These are phyloP conservation scores for Alternaria longipes DNA, from an alignment of 2,329 filamentous ascomycete genomes.

Conservation along the genomic window DNA sequence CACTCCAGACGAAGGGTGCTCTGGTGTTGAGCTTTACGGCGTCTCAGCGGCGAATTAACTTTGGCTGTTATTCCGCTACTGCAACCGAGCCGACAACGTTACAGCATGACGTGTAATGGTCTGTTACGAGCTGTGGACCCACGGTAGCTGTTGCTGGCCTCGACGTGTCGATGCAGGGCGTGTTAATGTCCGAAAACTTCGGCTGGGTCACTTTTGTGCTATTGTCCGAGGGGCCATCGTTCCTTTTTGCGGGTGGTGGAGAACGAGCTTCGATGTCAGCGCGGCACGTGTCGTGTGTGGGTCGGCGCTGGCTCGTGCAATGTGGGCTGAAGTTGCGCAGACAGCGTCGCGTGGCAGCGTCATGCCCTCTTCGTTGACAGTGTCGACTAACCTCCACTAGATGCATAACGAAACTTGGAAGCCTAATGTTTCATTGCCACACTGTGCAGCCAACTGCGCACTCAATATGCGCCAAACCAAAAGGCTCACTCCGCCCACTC, in stretches of 20 bases:
- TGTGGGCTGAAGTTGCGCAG: conserved; percentile 1
- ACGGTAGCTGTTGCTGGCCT: conserved; percentile 1
- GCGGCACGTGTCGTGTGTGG: conserved; percentile 4
- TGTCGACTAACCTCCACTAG: not conserved
- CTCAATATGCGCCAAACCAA: not conserved
- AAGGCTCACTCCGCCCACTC: not conserved
- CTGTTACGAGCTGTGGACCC: conserved; percentile 1
- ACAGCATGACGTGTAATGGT: conserved; percentile 12
- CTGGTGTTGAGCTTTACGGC: conserved; percentile 10
- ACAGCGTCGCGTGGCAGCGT: conserved; percentile 2
- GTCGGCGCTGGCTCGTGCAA: not conserved
- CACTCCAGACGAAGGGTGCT: conserved; percentile 1
- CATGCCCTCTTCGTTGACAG: not conserved
- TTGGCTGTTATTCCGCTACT: conserved; percentile 8
- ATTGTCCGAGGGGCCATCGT: conserved; percentile 6
- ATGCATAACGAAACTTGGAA: conserved; percentile 3
- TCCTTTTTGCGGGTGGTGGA: conserved; percentile 5
- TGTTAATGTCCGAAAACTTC: conserved; percentile 1
- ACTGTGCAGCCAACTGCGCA: not conserved
- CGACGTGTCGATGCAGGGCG: conserved; percentile 15
- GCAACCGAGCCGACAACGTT: conserved; percentile 13
- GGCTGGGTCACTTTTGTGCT: not conserved
- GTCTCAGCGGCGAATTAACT: conserved; percentile 7
- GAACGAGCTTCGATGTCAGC: not conserved
- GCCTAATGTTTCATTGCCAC: not conserved